A percentile compares a stretch with the other conserved stretches of the same genome.
These are phyloP conservation scores for Suillus occidentalis DNA, from an alignment of 768 basidiomycete genomes.

Conservation along the genomic window DNA sequence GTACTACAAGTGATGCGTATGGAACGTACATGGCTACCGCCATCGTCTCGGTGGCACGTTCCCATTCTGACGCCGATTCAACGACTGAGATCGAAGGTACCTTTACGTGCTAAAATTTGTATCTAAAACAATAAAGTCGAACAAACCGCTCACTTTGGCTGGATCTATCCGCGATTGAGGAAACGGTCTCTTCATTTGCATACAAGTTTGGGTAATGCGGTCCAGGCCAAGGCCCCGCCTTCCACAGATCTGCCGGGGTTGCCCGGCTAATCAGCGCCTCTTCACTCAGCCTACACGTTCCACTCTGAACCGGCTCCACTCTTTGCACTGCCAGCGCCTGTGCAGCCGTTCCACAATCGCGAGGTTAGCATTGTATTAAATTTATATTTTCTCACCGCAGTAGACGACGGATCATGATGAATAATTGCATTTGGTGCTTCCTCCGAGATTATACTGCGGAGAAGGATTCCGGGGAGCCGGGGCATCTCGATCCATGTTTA, in stretches of 20 bases:
- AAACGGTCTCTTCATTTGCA: neutral
- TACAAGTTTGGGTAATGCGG: conserved; percentile 1
- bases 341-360: neutral
- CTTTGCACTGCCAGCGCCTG: neutral
- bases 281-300: neutral
- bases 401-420: neutral
- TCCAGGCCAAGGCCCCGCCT: neutral
- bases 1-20: neutral
- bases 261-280: neutral
- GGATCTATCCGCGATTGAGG: neutral
- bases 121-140: neutral
- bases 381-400: no score
- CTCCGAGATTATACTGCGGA: conserved; percentile 4
- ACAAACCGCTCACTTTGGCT: neutral
- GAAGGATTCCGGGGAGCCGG: neutral
- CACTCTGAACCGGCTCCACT: conserved; percentile 1
- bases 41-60: neutral
- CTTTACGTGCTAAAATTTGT: neutral
- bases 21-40: neutral
- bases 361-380: neutral
- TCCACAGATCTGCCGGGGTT: neutral
- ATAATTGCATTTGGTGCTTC: neutral
- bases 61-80: neutral
- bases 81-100: no score
- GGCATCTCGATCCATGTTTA: neutral